Evolutionary conservation across 176 grass and related monocot species (phyloP).

Genomic region (Musa acuminata): DNA sequence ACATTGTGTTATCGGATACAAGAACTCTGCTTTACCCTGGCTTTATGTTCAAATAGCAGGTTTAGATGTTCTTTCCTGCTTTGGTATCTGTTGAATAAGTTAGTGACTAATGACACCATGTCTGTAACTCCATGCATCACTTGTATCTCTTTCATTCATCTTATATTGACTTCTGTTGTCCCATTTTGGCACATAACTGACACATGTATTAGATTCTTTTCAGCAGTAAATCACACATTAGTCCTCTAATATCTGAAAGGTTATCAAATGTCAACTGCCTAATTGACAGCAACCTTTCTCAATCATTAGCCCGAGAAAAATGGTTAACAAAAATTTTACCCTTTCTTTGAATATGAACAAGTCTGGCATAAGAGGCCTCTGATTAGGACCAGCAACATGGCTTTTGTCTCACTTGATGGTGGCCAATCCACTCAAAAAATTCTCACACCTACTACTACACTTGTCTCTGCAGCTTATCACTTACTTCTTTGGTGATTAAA

Average conservation of each 20-base stretch:
- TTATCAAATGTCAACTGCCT: background rate
- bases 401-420: background rate
- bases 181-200: background rate
- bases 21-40: no score
- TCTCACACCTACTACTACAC: background rate
- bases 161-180: background rate
- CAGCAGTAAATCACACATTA: background rate
- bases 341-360: no score
- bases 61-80: no score
- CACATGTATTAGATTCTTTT: background rate
- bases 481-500: background rate
- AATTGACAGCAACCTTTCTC: background rate
- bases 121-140: background rate
- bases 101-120: background rate
- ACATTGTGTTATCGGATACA: no score
- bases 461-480: background rate
- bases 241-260: background rate
- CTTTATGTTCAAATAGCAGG: no score
- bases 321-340: background rate
- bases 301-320: background rate
- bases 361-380: background rate
- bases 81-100: no score
- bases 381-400: background rate
- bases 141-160: background rate
- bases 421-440: background rate